phyloP scores from a whole-genome alignment of 78 protist genomes.

The Pirum gemmata region DNA sequence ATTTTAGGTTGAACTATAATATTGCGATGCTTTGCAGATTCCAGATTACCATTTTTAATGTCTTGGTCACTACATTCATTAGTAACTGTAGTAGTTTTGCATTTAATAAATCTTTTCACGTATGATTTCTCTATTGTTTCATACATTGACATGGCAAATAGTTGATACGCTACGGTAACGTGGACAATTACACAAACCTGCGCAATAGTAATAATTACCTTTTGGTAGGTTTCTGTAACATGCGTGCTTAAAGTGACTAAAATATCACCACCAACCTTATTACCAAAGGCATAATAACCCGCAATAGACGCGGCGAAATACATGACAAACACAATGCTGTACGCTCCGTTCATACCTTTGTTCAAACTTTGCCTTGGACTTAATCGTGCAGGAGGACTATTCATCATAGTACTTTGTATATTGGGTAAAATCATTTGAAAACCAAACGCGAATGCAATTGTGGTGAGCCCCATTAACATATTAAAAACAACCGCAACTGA shows the following conservation, averaged over 20 bases:
- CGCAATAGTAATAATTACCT: slow-evolving; percentile 6
- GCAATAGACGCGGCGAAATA: not conserved
- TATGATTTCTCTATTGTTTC: not conserved
- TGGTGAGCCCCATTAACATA: slow-evolving; percentile 35
- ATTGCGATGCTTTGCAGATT: too few relatives aligned
- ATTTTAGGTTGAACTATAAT: too few relatives aligned
- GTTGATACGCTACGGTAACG: slow-evolving; percentile 35
- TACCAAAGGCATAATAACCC: not conserved
- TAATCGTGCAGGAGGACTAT: not conserved
- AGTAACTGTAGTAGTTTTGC: too few relatives aligned
- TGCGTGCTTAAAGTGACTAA: not conserved
- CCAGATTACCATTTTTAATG: too few relatives aligned
- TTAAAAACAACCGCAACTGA: slow-evolving; percentile 1
- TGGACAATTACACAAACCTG: slow-evolving; percentile 37
- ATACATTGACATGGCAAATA: slow-evolving; percentile 13
- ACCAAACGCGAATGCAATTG: slow-evolving; percentile 40
- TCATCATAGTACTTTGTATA: not conserved
- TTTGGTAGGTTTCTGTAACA: not conserved
- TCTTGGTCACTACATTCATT: too few relatives aligned
- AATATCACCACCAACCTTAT: not conserved
- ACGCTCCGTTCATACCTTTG: not conserved
- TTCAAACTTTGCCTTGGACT: not conserved
- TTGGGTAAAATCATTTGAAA: slow-evolving; percentile 32
- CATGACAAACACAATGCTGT: not conserved
- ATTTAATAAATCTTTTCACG: too few relatives aligned